Base-by-base conservation (phyloP, 2,329 filamentous ascomycete species). In the Ophiobolus disseminans region DNA sequence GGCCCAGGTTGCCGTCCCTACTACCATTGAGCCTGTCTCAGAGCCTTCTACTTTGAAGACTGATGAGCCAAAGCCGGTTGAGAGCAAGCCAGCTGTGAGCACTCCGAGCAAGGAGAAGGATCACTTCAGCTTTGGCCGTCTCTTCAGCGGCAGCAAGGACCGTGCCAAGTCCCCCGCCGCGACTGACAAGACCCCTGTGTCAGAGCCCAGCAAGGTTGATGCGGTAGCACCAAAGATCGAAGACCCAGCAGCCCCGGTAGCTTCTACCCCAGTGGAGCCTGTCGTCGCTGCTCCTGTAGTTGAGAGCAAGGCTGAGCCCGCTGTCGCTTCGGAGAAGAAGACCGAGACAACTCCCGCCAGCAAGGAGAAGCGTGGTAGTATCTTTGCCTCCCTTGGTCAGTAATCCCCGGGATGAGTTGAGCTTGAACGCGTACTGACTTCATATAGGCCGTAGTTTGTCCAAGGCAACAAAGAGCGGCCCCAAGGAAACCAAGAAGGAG, bases 281-380 rank as follows among this genome's bases (percentile, higher is more conserved):
- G 62, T 44, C 36, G 20, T 42, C 19, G 40, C 59, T 20, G 57
- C 58, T 32, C 53, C 60, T 26, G 57, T 60, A 35, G 48, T 63
- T 19, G 50, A 57, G 40, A 53, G 73, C 60, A 74, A 68, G 56
- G 71, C 73, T 28, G 78, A 81, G 53, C 71, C 58, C n/a, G 55
- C 60, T 26, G 23, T 26, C 40, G 78, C 79, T 43, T 73, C 56
- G 40, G 61, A 65, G 55, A 53, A 63, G 48, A 57, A 62, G 48
- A 58, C 63, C 44, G 57, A 60, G 59, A 73, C 80, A 5, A 40
- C 37, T n/a, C 39, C 39, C 55, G 73, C 75, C 37, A 69, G 80
- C 61, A 90, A 89, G 83, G 82, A 84, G 77, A 96, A 95, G 89
- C 89, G 91, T 75, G 85, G 86, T 78, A 93, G 89, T 60, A 87